These are phyloP conservation scores for Chondrus crispus DNA, from an alignment of 23 red algal species.

Conservation along the genomic window DNA sequence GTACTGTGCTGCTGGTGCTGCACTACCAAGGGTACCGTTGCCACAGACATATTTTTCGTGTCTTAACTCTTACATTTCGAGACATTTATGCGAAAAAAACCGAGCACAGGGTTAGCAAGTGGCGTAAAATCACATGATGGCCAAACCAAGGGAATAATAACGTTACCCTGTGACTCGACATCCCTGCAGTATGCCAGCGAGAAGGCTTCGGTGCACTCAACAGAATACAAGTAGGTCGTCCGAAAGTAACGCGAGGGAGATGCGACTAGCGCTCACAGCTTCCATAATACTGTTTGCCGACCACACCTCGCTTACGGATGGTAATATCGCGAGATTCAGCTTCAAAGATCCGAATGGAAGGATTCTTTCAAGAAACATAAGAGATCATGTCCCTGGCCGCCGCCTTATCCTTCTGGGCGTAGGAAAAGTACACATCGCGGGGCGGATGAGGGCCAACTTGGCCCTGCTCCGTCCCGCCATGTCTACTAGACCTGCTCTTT, in stretches of 20 bases:
- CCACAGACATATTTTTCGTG: no score
- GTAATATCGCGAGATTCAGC: conserved; percentile 60
- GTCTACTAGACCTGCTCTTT: no score
- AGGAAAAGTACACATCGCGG: conserved; percentile 71
- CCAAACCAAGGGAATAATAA: conserved; percentile 75
- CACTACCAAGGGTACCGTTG: no score
- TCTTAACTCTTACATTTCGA: no score
- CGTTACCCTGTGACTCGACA: conserved; percentile 67
- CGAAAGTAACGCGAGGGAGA: conserved; percentile 64
- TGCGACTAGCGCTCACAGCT: conserved; percentile 58
- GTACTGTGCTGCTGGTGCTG: no score
- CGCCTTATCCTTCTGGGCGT: conserved; percentile 55
- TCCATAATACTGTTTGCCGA: conserved; percentile 69
- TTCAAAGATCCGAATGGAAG: conserved; percentile 50
- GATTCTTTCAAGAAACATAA: conserved; percentile 56
- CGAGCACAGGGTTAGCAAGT: no score
- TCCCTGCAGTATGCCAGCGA: conserved; percentile 80
- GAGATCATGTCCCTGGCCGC: conserved; percentile 68
- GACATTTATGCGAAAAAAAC: no score
- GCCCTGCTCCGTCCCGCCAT: no score
- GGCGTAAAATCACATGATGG: conserved; percentile 73
- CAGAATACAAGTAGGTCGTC: conserved; percentile 78
- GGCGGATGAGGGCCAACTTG: no score
- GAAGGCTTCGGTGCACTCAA: conserved; percentile 82
- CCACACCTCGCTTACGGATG: conserved; percentile 68